Conservation (phyloP, 1,139 yeast species). For the Yamadazyma mexicana region DNA sequence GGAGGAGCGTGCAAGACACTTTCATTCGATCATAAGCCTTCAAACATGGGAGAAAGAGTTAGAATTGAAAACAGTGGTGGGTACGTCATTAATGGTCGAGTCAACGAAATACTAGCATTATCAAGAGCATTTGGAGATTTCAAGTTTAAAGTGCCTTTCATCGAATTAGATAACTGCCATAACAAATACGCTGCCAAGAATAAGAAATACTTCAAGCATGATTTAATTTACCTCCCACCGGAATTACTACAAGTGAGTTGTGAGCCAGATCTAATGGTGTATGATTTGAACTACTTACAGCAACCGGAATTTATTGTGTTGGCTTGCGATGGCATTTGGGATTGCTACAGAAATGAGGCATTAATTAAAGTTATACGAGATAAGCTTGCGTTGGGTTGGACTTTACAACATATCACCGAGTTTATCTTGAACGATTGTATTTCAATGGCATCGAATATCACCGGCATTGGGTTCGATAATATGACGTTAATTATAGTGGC, state of each 20-base stretch:
- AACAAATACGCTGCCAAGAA: constrained; percentile 28
- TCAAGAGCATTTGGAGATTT: constrained; percentile 80
- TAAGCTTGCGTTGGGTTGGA: constrained; percentile 57
- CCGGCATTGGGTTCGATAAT: constrained; percentile 80
- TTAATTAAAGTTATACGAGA: constrained; percentile 55
- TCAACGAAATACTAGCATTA: constrained; percentile 70
- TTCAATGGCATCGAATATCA: constrained; percentile 68
- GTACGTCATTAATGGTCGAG: constrained; percentile 64
- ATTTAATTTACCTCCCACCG: constrained; percentile 36
- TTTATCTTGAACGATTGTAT: constrained; percentile 64
- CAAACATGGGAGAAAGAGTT: constrained; percentile 70
- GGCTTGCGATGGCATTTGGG: constrained; percentile 85
- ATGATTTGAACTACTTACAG: constrained; percentile 35
- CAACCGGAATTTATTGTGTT: constrained; percentile 64
- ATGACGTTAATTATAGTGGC: constrained; percentile 73
- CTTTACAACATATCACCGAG: constrained; percentile 58
- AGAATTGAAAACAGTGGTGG: constrained; percentile 77
- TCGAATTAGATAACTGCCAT: constrained; percentile 31
- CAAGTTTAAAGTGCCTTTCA: constrained; percentile 55
- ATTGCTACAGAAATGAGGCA: constrained; percentile 63
- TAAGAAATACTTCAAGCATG: constrained; percentile 20
- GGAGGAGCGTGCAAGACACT: constrained; percentile 58
- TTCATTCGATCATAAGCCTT: constrained; percentile 77
- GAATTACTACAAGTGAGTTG: constrained; percentile 57
- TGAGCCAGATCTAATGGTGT: constrained; percentile 68